Percentiles rank a stretch among this genome's conserved stretches.
phyloP scores from a whole-genome alignment of 2,329 filamentous ascomycete species.

The Fusarium verrucosum region DNA sequence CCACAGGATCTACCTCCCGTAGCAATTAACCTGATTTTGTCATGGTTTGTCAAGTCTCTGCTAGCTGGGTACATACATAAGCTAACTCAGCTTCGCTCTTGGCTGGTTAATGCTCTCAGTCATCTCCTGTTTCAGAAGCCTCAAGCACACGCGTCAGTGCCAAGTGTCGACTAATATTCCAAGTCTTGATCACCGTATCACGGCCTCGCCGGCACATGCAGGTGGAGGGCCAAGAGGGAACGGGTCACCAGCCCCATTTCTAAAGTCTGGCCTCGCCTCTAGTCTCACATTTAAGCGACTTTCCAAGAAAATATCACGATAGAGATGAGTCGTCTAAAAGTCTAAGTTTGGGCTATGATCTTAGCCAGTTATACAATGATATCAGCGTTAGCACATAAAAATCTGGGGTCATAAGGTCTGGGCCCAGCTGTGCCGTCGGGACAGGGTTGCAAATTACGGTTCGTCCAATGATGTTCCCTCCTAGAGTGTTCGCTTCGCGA shows the following conservation, averaged over 20 bases:
- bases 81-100: slow-evolving; percentile 22
- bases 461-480: slow-evolving; percentile 21
- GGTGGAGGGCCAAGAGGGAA: slow-evolving; percentile 39
- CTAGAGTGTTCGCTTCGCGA: background rate
- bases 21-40: slow-evolving; percentile 26
- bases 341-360: slow-evolving; percentile 22
- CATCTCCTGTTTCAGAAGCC: slow-evolving; percentile 23
- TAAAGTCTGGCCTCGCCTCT: slow-evolving; percentile 7
- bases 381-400: slow-evolving; percentile 22
- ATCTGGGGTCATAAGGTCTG: slow-evolving; percentile 14
- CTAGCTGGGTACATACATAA: no score
- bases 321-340: slow-evolving; percentile 6
- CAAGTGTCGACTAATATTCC: slow-evolving; percentile 32
- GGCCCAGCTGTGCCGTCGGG: slow-evolving; percentile 2
- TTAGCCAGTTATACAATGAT: slow-evolving; percentile 27
- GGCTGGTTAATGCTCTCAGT: slow-evolving; percentile 19
- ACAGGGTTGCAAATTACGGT: slow-evolving; percentile 12
- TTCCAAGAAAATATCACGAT: slow-evolving; percentile 3
- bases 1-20: background rate
- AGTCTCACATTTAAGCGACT: background rate
- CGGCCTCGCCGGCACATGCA: slow-evolving; percentile 32
- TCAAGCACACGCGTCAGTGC: slow-evolving; percentile 39
- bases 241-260: slow-evolving; percentile 15
- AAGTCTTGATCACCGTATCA: slow-evolving; percentile 19
- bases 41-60: slow-evolving; percentile 11